Base-by-base conservation (phyloP, 2,329 filamentous ascomycete genomes). In the Trematosphaeria pertusa region DNA sequence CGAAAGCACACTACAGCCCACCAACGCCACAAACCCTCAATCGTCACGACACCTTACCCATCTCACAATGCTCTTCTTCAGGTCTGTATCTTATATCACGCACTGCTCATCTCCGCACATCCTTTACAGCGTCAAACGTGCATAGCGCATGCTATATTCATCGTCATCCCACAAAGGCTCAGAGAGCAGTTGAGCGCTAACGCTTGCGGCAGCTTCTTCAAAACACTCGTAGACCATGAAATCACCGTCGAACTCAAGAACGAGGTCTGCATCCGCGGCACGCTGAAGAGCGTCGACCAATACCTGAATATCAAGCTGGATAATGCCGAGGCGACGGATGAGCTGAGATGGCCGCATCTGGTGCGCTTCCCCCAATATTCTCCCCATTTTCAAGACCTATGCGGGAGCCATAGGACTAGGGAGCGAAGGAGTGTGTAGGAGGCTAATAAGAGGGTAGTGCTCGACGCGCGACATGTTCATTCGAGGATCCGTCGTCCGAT, bases 181-280 rank as follows among this genome's bases (percentile, higher is more conserved):
- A 30, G 33, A 14, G 14, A 19, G 21, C 8, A 3, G n/a, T 14
- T 32, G 15, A 17, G 31, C 24, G 39, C 54, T 48, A 32, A 56
- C 21, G 6, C 7, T 22, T 6, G 8, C 8, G 15, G 20, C 37
- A 72, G 69, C 78, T 97, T 97, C 80, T 97, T 97, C 86, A 97
- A 97, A 76, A 97, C 93, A 43, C 88, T 97, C 67, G 95, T 97
- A 72, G 94, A 97, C 79, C 88, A 94, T 62, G 87, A 95, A 79
- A 92, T 99, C 68, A 97, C 92, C 36, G 91, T 99, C 71, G 94
- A 99, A 80, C 89, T 99, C 73, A 99, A 99, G 78, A 99, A 99
- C 74, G 94, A 99, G 77, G 96, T 99, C 63, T 91, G 92, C 71
- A 95, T 99, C 73, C 89, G 90, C 64, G 94, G 94, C 59, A 95